phyloP scores from a whole-genome alignment of 2,329 filamentous ascomycete genomes.

The Colletotrichum sp. region DNA sequence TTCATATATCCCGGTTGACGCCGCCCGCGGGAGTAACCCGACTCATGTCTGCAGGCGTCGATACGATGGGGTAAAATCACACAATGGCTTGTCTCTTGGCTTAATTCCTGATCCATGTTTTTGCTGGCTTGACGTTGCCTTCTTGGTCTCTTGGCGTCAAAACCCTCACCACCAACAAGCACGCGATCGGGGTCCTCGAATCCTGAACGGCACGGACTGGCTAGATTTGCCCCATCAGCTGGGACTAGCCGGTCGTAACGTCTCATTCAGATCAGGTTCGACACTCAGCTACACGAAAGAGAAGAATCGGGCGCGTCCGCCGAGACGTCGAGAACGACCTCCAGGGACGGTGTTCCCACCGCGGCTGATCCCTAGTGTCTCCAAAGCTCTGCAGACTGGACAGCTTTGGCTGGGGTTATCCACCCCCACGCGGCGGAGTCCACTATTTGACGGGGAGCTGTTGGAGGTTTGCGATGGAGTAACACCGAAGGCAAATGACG shows the following conservation, averaged over 20 bases:
- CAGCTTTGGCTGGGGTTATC: neutral
- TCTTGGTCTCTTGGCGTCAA: neutral
- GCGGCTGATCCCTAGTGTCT: neutral
- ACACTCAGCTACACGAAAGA: neutral
- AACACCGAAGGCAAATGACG: conserved; percentile 17
- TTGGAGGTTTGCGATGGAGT: conserved; percentile 3
- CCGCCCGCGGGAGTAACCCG: neutral
- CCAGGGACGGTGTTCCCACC: neutral
- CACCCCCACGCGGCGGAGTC: neutral
- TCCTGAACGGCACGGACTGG: neutral
- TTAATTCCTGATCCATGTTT: neutral
- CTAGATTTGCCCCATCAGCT: neutral
- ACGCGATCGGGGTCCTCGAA: neutral
- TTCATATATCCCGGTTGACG: neutral
- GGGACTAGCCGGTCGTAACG: neutral
- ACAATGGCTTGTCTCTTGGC: conserved; percentile 12
- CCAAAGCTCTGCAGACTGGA: neutral
- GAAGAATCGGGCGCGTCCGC: neutral
- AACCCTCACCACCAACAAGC: neutral
- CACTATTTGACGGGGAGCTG: neutral
- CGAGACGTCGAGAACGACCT: neutral
- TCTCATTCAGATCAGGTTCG: neutral
- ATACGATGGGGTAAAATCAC: conserved; percentile 10
- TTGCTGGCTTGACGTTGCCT: neutral
- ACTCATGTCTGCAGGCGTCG: neutral